Percentiles rank a stretch among this genome's conserved stretches.
phyloP scores from a whole-genome alignment of 345 rosid genomes.

The Eucalyptus erythrocorys region DNA sequence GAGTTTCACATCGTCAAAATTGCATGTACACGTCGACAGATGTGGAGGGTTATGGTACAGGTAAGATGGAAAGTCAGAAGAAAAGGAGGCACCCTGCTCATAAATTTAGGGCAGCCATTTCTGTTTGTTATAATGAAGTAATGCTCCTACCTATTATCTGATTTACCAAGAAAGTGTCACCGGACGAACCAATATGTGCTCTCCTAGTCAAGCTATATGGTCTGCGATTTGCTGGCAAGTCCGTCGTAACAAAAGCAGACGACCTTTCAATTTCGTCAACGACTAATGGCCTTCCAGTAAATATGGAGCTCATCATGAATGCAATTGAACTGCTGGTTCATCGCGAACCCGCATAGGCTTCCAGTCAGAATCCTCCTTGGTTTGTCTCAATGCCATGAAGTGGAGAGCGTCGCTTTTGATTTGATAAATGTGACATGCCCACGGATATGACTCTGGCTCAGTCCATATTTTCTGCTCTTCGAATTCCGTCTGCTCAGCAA shows the following conservation, averaged over 20 bases:
- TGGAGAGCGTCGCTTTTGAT: constrained; percentile 85
- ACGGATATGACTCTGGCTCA: constrained; percentile 72
- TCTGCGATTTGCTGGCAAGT: not conserved
- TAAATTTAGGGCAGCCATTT: not conserved
- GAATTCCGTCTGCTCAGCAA: constrained; percentile 60
- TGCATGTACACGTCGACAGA: not conserved
- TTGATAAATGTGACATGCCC: constrained; percentile 91
- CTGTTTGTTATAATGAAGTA: not conserved
- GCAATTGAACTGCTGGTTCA: constrained; percentile 4
- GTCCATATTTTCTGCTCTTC: constrained; percentile 91
- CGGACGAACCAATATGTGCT: not conserved
- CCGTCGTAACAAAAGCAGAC: not conserved
- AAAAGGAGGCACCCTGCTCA: not conserved
- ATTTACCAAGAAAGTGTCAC: not conserved
- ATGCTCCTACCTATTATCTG: not conserved
- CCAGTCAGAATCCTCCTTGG: constrained; percentile 65
- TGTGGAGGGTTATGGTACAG: not conserved
- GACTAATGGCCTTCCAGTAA: not conserved
- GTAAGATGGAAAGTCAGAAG: not conserved
- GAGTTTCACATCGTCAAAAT: not conserved
- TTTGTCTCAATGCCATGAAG: constrained; percentile 68
- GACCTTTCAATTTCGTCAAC: not conserved
- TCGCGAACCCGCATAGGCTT: constrained; percentile 58
- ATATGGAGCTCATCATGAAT: not conserved
- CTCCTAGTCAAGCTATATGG: not conserved